Base-by-base conservation (phyloP, 2,329 filamentous ascomycete genomes). In the Fusarium sp. region DNA sequence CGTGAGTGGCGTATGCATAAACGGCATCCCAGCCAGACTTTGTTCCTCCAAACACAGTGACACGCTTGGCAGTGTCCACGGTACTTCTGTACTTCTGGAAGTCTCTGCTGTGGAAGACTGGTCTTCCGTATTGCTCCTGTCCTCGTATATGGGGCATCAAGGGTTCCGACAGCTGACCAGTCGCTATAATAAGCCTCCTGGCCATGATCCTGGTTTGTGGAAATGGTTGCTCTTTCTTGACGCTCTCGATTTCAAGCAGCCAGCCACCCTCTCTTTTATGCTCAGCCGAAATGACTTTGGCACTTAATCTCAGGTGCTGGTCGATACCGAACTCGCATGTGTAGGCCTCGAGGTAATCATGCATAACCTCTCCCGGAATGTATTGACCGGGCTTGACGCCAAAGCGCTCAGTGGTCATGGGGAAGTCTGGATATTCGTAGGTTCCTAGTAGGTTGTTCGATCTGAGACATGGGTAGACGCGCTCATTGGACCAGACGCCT, bases 381-480 rank as follows among this genome's bases (percentile, higher is more conserved):
- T 82, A 78, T 11, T 73, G 23, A 8, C 62, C 62, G 4, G 69
- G 59, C 23, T 74, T 69, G 12, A 82, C 72, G 2, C 77, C 79
- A 64, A 83, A 86, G 2, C 80, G 79, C 20, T 77, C 76, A 4
- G 42, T 26, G 10, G 79, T 74, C 86, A 91, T 88, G 4, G 88
- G 87, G 57, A 88, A 89, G 63, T 91, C 89, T 7, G 83, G 84
- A 68, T 84, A 90, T 71, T 91, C 89, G 65, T 88, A 63, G 11
- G 57, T 57, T 2, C 62, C 67, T 3, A 57, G 11, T 8, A 58
- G 40, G 23, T 70, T 91, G 76, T 91, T 91, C 4, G 86, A 85
- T 57, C 86, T 87, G 51, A 91, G 81, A 3, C 86, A 86, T 0
- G 85, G 83, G 75, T 91, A 87, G 1, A 90, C 77, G 0, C 88